A percentile compares a stretch with the other conserved stretches of the same genome.
phyloP scores from a whole-genome alignment of 306 rosid genomes.

The Cucurbita moschata region DNA sequence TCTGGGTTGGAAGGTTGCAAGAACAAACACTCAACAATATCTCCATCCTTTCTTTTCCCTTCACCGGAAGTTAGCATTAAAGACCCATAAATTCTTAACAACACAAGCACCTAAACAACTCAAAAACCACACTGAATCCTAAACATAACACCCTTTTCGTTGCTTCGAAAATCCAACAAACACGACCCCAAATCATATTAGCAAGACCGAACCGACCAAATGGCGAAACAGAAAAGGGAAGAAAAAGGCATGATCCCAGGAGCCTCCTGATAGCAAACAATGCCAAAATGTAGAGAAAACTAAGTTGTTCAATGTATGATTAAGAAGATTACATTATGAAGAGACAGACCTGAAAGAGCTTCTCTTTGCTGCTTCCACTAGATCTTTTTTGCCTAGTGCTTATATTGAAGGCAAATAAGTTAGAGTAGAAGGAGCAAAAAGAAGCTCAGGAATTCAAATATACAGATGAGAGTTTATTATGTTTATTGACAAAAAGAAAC shows the following conservation, averaged over 20 bases:
- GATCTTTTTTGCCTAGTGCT: constrained; percentile 44
- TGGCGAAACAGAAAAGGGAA: background rate
- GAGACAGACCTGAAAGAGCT: constrained; percentile 44
- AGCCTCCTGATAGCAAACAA: background rate
- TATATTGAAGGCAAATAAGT: constrained; percentile 43
- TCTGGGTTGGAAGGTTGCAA: background rate
- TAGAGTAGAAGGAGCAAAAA: constrained; percentile 91
- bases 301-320: background rate
- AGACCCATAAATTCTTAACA: background rate
- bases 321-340: constrained; percentile 13
- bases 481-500: background rate
- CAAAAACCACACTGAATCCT: background rate
- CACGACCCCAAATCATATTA: background rate
- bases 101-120: background rate
- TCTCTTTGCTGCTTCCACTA: constrained; percentile 99
- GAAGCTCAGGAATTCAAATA: constrained; percentile 47
- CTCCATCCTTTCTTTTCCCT: background rate
- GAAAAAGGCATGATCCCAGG: background rate
- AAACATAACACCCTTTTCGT: too few relatives aligned
- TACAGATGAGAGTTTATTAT: constrained; percentile 1
- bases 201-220: background rate
- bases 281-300: background rate
- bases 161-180: background rate
- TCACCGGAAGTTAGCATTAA: background rate
- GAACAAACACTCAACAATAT: background rate